Percentiles rank a stretch among this genome's conserved stretches.
phyloP scores from a whole-genome alignment of 2,329 filamentous ascomycete genomes.

The Xylaria sp. region DNA sequence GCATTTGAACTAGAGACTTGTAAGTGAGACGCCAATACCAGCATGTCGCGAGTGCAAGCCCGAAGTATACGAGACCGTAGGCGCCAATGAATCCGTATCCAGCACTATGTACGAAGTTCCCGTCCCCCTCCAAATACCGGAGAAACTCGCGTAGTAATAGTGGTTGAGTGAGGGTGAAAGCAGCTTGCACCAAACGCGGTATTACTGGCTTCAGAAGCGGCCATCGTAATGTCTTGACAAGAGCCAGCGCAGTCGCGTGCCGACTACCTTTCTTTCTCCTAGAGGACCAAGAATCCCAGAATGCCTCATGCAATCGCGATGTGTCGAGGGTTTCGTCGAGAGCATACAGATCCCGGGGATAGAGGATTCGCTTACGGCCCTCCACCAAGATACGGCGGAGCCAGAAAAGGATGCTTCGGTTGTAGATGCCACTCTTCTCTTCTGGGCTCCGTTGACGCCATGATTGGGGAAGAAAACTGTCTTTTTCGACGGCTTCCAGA shows the following conservation, averaged over 20 bases:
- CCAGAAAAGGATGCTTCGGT: background rate
- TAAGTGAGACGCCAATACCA: background rate
- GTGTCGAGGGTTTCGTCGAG: background rate
- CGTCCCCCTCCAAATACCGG: background rate
- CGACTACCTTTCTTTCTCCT: too few relatives aligned
- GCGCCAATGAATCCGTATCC: constrained; percentile 8
- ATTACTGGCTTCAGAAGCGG: background rate
- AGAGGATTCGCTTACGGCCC: background rate
- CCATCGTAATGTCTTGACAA: background rate
- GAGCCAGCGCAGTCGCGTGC: background rate
- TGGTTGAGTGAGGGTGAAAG: constrained; percentile 3
- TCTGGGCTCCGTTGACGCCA: background rate
- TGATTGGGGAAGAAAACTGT: background rate
- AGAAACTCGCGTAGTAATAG: background rate
- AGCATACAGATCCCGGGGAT: background rate
- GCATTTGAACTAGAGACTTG: background rate
- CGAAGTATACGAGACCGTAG: background rate
- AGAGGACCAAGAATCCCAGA: too few relatives aligned
- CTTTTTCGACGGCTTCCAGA: background rate
- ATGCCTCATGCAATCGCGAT: too few relatives aligned
- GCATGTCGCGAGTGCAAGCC: background rate
- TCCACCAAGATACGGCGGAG: background rate
- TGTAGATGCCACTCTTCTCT: background rate
- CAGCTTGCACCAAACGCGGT: background rate
- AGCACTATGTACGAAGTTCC: background rate